phyloP scores from a whole-genome alignment of 257 asterid genomes.

The Nicotiana paniculata region DNA sequence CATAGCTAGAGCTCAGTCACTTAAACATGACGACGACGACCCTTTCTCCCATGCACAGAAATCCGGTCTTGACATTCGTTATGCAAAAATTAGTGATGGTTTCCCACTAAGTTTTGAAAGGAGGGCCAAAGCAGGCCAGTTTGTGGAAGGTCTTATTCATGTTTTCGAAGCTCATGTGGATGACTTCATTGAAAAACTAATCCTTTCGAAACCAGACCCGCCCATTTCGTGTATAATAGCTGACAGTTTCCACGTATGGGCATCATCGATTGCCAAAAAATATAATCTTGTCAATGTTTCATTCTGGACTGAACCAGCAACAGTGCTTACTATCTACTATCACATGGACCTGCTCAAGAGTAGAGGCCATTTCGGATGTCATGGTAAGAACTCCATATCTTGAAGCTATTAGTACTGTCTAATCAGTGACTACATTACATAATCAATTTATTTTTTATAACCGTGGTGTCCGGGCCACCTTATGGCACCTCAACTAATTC shows the following conservation, averaged over 20 bases:
- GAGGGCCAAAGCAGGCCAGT: slow-evolving; percentile 8
- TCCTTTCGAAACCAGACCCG: not conserved
- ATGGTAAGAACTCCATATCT: slow-evolving; percentile 12
- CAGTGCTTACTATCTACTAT: slow-evolving; percentile 33
- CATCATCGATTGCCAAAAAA: slow-evolving; percentile 31
- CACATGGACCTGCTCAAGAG: slow-evolving; percentile 38
- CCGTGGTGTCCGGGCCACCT: no score
- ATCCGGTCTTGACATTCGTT: slow-evolving; percentile 55
- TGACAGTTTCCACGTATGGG: slow-evolving; percentile 47
- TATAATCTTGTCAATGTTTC: slow-evolving; percentile 39
- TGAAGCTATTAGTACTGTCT: not conserved
- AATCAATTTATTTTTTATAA: not conserved
- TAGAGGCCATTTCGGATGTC: slow-evolving; percentile 36
- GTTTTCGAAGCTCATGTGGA: slow-evolving; percentile 35
- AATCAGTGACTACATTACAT: not conserved
- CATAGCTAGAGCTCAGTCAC: slow-evolving; percentile 5
- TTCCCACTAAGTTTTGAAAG: slow-evolving; percentile 41
- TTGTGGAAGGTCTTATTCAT: slow-evolving; percentile 6
- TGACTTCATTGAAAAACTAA: slow-evolving; percentile 24
- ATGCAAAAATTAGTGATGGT: slow-evolving; percentile 46
- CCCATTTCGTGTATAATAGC: slow-evolving; percentile 33
- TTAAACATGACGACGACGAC: not conserved
- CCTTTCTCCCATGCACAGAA: slow-evolving; percentile 36
- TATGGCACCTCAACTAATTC: no score
- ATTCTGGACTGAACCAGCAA: slow-evolving; percentile 59